Conservation (phyloP, 2,329 filamentous ascomycete species). For the Trichophyton verrucosum region DNA sequence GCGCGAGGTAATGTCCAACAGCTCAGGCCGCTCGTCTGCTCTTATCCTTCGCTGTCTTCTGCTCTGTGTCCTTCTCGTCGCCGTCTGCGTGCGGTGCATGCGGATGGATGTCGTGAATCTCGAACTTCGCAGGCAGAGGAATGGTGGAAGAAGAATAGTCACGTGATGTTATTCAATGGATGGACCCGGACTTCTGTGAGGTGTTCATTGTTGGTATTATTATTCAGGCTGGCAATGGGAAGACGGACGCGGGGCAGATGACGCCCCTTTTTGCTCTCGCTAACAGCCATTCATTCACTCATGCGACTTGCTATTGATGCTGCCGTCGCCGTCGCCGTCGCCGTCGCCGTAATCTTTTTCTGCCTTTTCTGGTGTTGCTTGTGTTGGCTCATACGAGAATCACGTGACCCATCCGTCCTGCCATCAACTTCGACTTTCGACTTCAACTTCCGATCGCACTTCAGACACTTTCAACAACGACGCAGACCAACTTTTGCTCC, state of each 20-base stretch:
- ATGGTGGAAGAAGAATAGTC: not conserved
- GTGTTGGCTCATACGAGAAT: not conserved
- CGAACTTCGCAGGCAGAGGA: not conserved
- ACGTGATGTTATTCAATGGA: not conserved
- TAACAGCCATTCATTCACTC: no score
- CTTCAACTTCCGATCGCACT: constrained; percentile 10
- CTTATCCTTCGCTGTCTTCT: no score
- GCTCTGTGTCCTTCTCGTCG: no score
- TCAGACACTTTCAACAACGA: not conserved
- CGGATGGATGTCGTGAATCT: not conserved
- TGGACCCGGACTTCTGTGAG: no score
- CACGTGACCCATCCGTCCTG: not conserved
- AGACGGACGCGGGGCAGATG: not conserved
- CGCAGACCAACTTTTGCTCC: not conserved
- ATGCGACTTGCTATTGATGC: not conserved
- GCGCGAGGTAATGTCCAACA: not conserved
- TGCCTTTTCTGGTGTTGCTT: not conserved
- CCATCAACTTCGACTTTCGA: not conserved
- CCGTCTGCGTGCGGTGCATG: no score
- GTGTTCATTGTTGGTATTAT: no score
- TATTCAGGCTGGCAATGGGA: not conserved
- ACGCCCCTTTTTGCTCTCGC: not conserved
- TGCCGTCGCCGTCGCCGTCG: not conserved
- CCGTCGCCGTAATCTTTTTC: not conserved
- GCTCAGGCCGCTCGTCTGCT: no score